These are phyloP conservation scores for Barnettozyma sucrosica DNA, from an alignment of 805 yeast genomes.

Conservation along the genomic window DNA sequence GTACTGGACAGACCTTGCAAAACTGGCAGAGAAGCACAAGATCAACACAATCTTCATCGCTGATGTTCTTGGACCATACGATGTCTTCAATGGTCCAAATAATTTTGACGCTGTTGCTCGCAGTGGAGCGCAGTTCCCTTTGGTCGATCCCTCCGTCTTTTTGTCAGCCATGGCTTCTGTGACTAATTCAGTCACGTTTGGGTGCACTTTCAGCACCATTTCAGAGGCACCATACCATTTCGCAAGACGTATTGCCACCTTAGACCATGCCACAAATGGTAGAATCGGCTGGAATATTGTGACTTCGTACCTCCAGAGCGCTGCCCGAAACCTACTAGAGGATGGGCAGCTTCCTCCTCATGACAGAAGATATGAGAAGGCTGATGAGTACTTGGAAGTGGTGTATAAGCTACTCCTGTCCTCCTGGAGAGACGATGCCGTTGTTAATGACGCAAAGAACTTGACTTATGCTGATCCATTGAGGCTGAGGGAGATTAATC, in stretches of 20 bases:
- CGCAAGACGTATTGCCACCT: constrained; percentile 34
- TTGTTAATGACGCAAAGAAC: constrained; percentile 13
- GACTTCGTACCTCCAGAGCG: constrained; percentile 34
- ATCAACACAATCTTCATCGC: constrained; percentile 35
- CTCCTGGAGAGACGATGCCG: constrained; percentile 35
- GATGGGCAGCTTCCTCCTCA: constrained; percentile 31
- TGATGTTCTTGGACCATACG: constrained; percentile 36
- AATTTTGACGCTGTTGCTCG: constrained; percentile 14
- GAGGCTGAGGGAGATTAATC: constrained; percentile 33
- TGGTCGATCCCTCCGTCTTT: constrained; percentile 33
- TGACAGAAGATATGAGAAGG: constrained; percentile 32
- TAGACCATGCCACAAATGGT: constrained; percentile 37
- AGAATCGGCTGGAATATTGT: constrained; percentile 41
- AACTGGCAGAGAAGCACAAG: constrained; percentile 32
- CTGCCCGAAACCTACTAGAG: constrained; percentile 32
- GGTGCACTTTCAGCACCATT: constrained; percentile 36
- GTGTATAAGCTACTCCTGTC: constrained; percentile 32
- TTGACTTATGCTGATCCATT: constrained; percentile 30
- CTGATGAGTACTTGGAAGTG: constrained; percentile 35
- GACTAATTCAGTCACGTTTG: constrained; percentile 33
- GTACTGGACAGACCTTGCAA: constrained; percentile 35
- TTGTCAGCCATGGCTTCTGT: constrained; percentile 38
- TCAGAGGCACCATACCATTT: constrained; percentile 37
- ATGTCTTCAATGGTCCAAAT: constrained; percentile 30
- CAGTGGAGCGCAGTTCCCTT: constrained; percentile 31